A percentile compares a stretch with the other conserved stretches of the same genome.
Conservation (phyloP, 2,329 filamentous ascomycete species). For the Colletotrichum gloeosporioides region DNA sequence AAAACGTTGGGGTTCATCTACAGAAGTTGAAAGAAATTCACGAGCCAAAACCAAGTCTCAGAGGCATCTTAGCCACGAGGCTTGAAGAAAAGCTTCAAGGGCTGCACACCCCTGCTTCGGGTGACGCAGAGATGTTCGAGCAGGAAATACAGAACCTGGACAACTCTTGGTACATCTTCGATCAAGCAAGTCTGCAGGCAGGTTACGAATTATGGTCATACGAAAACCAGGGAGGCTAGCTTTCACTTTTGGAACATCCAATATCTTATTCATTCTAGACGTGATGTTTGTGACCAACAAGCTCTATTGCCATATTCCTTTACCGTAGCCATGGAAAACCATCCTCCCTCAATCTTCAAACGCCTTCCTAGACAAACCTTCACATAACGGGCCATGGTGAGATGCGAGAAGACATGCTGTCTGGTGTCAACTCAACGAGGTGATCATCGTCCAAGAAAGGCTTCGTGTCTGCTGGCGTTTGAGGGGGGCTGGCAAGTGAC, state of each 20-base stretch:
- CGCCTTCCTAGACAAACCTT: background rate
- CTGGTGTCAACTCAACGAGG: constrained; percentile 20
- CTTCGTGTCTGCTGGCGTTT: constrained; percentile 23
- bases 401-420: constrained; percentile 25
- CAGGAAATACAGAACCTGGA: constrained; percentile 23
- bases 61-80: constrained; percentile 26
- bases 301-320: background rate
- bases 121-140: constrained; percentile 4
- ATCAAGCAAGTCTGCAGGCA: constrained; percentile 28
- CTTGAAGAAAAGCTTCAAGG: constrained; percentile 31
- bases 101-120: constrained; percentile 27
- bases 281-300: background rate
- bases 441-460: constrained; percentile 4
- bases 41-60: constrained; percentile 29
- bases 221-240: background rate
- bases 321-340: background rate
- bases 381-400: constrained; percentile 9
- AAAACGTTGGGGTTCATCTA: constrained; percentile 33
- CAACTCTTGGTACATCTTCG: constrained; percentile 31
- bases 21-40: constrained; percentile 31
- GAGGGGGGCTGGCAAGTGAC: constrained; percentile 20
- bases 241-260: background rate
- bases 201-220: constrained; percentile 25
- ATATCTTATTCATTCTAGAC: background rate
- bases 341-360: background rate